Conservation (phyloP, 768 basidiomycete genomes). For the Amanita molliuscula region DNA sequence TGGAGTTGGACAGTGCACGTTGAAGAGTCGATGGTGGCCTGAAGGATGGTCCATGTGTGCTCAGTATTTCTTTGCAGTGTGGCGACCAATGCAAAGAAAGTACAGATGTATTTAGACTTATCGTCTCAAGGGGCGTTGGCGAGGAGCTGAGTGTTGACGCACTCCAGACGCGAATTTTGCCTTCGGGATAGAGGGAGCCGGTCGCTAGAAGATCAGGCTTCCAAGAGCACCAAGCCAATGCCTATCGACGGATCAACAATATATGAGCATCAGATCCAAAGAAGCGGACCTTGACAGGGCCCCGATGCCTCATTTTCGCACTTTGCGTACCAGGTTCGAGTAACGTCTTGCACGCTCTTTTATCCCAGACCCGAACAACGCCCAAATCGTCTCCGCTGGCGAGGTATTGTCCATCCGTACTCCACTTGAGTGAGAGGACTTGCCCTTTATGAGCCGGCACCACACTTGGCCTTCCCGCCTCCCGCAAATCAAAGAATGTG, state of each 20-base stretch:
- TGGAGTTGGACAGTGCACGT: constrained; percentile 43
- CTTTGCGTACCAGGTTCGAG: constrained; percentile 34
- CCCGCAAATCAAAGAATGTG: constrained; percentile 8
- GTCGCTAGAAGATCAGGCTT: constrained; percentile 64
- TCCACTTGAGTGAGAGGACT: constrained; percentile 73
- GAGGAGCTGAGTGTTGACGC: constrained; percentile 24
- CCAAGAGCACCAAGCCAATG: constrained; percentile 85
- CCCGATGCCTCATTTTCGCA: constrained; percentile 61
- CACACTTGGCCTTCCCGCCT: constrained; percentile 13
- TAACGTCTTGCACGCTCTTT: constrained; percentile 25
- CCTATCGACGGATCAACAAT: constrained; percentile 26
- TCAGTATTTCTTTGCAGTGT: constrained; percentile 81
- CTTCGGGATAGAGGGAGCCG: constrained; percentile 70
- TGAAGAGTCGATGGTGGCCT: constrained; percentile 28
- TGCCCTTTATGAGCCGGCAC: constrained; percentile 50
- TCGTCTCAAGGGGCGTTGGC: constrained; percentile 40
- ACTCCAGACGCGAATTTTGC: constrained; percentile 63
- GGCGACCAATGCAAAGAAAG: constrained; percentile 70
- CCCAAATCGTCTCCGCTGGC: constrained; percentile 85
- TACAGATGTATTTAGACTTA: constrained; percentile 68
- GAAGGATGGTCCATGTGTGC: constrained; percentile 66
- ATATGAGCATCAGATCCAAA: neutral
- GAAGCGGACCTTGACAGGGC: constrained; percentile 38
- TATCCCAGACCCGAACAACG: constrained; percentile 81
- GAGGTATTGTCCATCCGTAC: constrained; percentile 59